Conservation (phyloP, 2,329 filamentous ascomycete genomes). For the Escovopsis sp. region DNA sequence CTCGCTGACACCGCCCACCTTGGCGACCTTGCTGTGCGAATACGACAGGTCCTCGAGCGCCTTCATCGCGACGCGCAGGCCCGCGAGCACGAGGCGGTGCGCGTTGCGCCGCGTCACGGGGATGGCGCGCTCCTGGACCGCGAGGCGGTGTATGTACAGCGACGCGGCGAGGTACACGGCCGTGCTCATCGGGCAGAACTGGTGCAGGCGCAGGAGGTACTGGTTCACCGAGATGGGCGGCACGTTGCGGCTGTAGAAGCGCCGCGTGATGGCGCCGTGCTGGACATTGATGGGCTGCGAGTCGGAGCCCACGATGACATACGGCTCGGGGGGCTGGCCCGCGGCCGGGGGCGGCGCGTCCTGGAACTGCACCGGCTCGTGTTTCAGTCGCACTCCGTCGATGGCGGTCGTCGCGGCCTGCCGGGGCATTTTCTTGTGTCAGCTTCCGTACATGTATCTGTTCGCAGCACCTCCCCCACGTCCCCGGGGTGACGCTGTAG, state of each 20-base stretch:
- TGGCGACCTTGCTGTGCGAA: constrained; percentile 68
- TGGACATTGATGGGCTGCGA: constrained; percentile 63
- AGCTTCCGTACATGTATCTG: no score
- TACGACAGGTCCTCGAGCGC: constrained; percentile 87
- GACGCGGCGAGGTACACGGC: constrained; percentile 86
- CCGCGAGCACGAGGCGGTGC: constrained; percentile 73
- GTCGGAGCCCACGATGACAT: constrained; percentile 51
- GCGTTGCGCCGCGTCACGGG: constrained; percentile 72
- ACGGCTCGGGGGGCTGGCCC: constrained; percentile 26
- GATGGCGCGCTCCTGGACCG: constrained; percentile 62
- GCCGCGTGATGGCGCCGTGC: constrained; percentile 72
- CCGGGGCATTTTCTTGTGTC: no score
- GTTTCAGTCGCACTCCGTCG: constrained; percentile 40
- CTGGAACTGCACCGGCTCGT: constrained; percentile 16
- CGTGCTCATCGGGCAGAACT: constrained; percentile 85
- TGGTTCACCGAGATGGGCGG: constrained; percentile 72
- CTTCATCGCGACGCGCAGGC: constrained; percentile 81
- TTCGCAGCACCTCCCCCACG: no score
- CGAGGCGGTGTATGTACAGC: constrained; percentile 72
- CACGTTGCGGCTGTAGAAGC: constrained; percentile 82
- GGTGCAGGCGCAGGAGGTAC: constrained; percentile 76
- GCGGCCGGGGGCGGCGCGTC: constrained; percentile 10
- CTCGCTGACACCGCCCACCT: constrained; percentile 77
- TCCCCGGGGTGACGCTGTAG: no score
- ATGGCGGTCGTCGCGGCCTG: constrained; percentile 18